These are phyloP conservation scores for Irpex sp. DNA, from an alignment of 1,284 basidiomycete genomes.

Conservation along the genomic window DNA sequence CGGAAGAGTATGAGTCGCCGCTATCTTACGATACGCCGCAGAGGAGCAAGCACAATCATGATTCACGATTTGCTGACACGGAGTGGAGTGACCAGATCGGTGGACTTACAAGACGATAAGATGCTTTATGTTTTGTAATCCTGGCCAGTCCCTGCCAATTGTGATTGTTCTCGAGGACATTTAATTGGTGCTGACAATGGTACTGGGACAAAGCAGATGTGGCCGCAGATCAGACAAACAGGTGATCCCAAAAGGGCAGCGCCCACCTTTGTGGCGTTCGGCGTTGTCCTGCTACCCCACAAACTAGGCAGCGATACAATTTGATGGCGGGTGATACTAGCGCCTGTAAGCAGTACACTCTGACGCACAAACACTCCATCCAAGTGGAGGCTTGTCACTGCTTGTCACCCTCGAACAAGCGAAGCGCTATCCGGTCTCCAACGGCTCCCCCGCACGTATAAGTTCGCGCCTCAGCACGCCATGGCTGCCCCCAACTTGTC, in stretches of 20 bases:
- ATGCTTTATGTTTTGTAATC: neutral
- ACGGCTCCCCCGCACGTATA: neutral
- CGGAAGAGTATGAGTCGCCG: conserved; percentile 51
- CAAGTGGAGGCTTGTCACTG: neutral
- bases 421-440: neutral
- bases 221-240: neutral
- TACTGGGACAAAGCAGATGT: neutral
- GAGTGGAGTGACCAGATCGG: neutral
- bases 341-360: neutral
- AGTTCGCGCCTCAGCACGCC: neutral
- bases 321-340: neutral
- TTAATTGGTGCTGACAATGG: neutral
- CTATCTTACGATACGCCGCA: conserved; percentile 23
- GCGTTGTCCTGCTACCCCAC: neutral
- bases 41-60: neutral
- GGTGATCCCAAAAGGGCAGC: neutral
- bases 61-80: neutral
- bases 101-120: neutral
- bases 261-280: neutral
- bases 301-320: neutral
- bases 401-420: neutral
- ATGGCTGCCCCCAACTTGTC: neutral
- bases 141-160: neutral
- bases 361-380: neutral
- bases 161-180: neutral